Evolutionary conservation across 495 filamentous ascomycete genomes (phyloP).

Genomic region (Elaphomyces granulatus): DNA sequence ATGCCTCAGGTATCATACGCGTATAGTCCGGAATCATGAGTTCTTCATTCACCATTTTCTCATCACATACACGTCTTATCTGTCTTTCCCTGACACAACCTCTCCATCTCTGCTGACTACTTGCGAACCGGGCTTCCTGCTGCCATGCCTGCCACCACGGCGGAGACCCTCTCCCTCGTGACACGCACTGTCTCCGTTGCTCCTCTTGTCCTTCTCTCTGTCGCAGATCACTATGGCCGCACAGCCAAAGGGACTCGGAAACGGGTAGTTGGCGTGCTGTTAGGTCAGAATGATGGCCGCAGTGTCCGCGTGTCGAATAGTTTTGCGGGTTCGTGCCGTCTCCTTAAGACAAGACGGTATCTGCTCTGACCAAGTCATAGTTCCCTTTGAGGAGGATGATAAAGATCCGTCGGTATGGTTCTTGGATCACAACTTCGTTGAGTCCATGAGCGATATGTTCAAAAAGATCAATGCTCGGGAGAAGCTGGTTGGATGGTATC

Average conservation of each 20-base stretch:
- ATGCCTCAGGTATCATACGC: no score
- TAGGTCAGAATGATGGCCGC: slow-evolving; percentile 90
- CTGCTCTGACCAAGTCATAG: no score
- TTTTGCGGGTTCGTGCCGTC: slow-evolving; percentile 77
- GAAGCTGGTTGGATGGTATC: slow-evolving; percentile 99
- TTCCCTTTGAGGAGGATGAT: slow-evolving; percentile 97
- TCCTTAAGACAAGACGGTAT: no score
- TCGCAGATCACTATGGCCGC: slow-evolving; percentile 96
- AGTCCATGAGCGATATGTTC: slow-evolving; percentile 99
- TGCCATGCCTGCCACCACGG: slow-evolving; percentile 86
- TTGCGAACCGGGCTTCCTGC: no score
- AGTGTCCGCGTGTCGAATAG: slow-evolving; percentile 97
- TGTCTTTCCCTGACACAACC: no score
- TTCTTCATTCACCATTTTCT: no score
- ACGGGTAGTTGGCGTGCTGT: slow-evolving; percentile 87
- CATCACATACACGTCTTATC: no score
- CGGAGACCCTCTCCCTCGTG: slow-evolving; percentile 84
- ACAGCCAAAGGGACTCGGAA: slow-evolving; percentile 79
- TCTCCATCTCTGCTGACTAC: no score
- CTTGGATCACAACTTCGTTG: slow-evolving; percentile 97
- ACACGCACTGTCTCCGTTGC: slow-evolving; percentile 91
- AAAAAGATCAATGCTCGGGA: slow-evolving; percentile 99
- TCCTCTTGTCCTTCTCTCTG: slow-evolving; percentile 92
- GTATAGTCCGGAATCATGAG: no score
- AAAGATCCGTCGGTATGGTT: slow-evolving; percentile 99